phyloP scores from a whole-genome alignment of 2,329 filamentous ascomycete species.

The Orbilia blumenaviensis region DNA sequence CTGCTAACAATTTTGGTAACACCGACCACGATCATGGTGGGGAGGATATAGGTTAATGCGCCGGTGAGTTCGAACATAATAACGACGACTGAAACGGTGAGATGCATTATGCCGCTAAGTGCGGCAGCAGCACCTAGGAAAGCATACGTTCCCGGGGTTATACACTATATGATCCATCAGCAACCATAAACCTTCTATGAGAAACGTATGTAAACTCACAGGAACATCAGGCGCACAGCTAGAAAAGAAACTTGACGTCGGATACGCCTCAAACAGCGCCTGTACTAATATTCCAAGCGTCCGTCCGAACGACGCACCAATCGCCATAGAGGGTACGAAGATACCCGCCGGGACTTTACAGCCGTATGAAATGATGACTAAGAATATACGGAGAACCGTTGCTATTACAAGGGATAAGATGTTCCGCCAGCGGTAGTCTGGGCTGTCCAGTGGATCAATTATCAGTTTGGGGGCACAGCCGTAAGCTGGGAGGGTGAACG shows the following conservation, averaged over 20 bases:
- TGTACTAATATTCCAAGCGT: slow-evolving; percentile 96
- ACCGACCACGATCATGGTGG: slow-evolving; percentile 98
- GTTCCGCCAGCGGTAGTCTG: slow-evolving; percentile 77
- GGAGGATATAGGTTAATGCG: slow-evolving; percentile 94
- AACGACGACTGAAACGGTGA: slow-evolving; percentile 94
- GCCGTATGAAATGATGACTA: slow-evolving; percentile 95
- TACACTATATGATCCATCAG: slow-evolving; percentile 67
- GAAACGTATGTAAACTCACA: slow-evolving; percentile 12
- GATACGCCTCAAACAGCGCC: slow-evolving; percentile 83
- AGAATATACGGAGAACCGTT: slow-evolving; percentile 79
- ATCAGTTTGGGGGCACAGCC: background rate
- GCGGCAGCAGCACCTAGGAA: slow-evolving; percentile 92
- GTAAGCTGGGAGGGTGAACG: slow-evolving; percentile 56
- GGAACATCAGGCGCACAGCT: slow-evolving; percentile 89
- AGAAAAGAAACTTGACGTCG: slow-evolving; percentile 82
- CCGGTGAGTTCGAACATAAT: slow-evolving; percentile 99
- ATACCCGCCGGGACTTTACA: slow-evolving; percentile 98
- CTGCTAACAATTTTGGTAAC: slow-evolving; percentile 94
- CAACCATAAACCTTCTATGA: background rate
- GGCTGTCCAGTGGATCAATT: slow-evolving; percentile 33
- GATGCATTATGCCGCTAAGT: slow-evolving; percentile 96
- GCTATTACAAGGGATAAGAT: slow-evolving; percentile 80
- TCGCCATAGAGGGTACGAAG: slow-evolving; percentile 97
- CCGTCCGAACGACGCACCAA: slow-evolving; percentile 91
- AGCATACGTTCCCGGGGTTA: slow-evolving; percentile 96